Percentiles rank a stretch among this genome's conserved stretches.
Conservation (phyloP, 1,284 basidiomycete genomes). For the Sporisorium graminicola region DNA sequence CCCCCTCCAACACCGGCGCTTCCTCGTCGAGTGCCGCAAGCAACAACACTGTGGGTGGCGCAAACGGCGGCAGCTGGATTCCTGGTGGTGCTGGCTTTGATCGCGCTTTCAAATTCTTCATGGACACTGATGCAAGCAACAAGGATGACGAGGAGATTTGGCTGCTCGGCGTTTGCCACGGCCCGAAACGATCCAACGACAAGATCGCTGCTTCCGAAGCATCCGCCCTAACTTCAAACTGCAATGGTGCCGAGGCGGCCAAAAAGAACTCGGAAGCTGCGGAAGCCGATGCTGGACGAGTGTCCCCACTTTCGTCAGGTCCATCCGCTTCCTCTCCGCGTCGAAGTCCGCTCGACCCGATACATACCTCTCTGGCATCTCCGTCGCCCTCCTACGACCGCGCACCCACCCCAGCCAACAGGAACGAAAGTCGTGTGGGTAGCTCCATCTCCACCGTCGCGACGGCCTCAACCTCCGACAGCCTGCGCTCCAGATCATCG, state of each 20-base stretch:
- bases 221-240: slow-evolving; percentile 3
- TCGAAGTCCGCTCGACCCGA: slow-evolving; percentile 18
- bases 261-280: slow-evolving; percentile 6
- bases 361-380: slow-evolving; percentile 20
- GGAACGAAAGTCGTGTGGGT: slow-evolving; percentile 27
- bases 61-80: slow-evolving; percentile 27
- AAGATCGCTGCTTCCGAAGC: background rate
- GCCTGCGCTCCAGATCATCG: slow-evolving; percentile 38
- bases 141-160: slow-evolving; percentile 56
- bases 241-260: background rate
- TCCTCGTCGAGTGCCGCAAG: background rate
- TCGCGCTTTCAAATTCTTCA: slow-evolving; percentile 62
- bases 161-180: slow-evolving; percentile 64
- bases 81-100: slow-evolving; percentile 51
- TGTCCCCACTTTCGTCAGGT: slow-evolving; percentile 26
- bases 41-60: background rate
- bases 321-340: slow-evolving; percentile 24
- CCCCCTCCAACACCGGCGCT: slow-evolving; percentile 1
- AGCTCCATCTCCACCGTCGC: slow-evolving; percentile 40
- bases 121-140: slow-evolving; percentile 41
- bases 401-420: background rate
- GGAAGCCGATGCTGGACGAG: slow-evolving; percentile 7
- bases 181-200: slow-evolving; percentile 28
- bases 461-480: slow-evolving; percentile 26
- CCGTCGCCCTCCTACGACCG: slow-evolving; percentile 15